These are phyloP conservation scores for sweet orange (Citrus sinensis) DNA, from an alignment of 345 rosid genomes.

Conservation along the genomic window DVS_A1.0 CM039165.1:6480501-6481000, in stretches of 20 bases:
- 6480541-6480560: conserved; percentile 94
- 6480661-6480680: conserved; percentile 79
- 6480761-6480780: background rate
- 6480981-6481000: background rate
- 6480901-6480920: background rate
- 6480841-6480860: background rate
- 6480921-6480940: background rate
- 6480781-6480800: background rate
- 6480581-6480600: conserved; percentile 99
- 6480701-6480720: background rate
- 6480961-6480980: conserved; percentile 10
- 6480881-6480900: background rate
- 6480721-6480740: background rate
- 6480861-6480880: background rate
- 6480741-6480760: background rate
- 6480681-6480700: background rate
- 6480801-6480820: background rate
- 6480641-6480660: conserved; percentile 85
- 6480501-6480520: conserved; percentile 95
- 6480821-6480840: background rate
- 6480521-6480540: conserved; percentile 95
- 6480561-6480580: conserved; percentile 90
- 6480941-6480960: conserved; percentile 3
- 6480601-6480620: conserved; percentile 97
- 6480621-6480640: conserved; percentile 97